Conservation (phyloP, 2,329 filamentous ascomycete species). For the Nigrospora sphaerica region DNA sequence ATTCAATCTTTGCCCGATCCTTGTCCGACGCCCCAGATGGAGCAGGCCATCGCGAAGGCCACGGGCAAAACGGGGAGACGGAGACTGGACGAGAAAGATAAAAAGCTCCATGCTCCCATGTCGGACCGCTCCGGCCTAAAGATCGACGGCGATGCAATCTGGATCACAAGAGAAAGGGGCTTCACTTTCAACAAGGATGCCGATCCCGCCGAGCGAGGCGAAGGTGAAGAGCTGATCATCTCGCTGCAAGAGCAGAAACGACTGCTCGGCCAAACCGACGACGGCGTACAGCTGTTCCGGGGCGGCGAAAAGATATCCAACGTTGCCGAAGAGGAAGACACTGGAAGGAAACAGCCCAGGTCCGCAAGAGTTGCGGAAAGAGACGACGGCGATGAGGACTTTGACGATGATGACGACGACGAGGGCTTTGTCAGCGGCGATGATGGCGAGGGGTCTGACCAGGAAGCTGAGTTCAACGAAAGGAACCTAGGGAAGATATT, state of each 20-base stretch:
- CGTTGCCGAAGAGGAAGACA: constrained; percentile 51
- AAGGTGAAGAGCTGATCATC: constrained; percentile 92
- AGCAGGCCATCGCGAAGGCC: constrained; percentile 77
- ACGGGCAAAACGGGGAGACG: constrained; percentile 75
- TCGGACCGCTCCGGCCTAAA: constrained; percentile 93
- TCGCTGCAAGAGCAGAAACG: constrained; percentile 76
- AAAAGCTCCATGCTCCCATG: constrained; percentile 94
- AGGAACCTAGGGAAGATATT: constrained; percentile 56
- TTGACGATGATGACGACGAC: constrained; percentile 49
- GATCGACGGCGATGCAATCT: constrained; percentile 95
- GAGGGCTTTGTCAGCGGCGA: constrained; percentile 50
- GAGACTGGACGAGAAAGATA: constrained; percentile 91
- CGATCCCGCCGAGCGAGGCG: constrained; percentile 69
- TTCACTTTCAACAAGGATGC: constrained; percentile 67
- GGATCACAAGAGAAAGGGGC: constrained; percentile 66
- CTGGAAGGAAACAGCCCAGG: constrained; percentile 53
- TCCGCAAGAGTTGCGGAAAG: constrained; percentile 50
- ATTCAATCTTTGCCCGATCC: constrained; percentile 90
- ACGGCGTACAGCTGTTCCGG: constrained; percentile 79
- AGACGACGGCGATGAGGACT: constrained; percentile 43
- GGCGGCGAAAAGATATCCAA: constrained; percentile 63
- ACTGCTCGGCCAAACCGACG: constrained; percentile 73
- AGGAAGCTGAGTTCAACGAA: constrained; percentile 51
- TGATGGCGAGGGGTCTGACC: constrained; percentile 41
- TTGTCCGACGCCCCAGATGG: constrained; percentile 87